phyloP scores from a whole-genome alignment of 2,329 filamentous ascomycete genomes.

The Myotisia sp. region DNA sequence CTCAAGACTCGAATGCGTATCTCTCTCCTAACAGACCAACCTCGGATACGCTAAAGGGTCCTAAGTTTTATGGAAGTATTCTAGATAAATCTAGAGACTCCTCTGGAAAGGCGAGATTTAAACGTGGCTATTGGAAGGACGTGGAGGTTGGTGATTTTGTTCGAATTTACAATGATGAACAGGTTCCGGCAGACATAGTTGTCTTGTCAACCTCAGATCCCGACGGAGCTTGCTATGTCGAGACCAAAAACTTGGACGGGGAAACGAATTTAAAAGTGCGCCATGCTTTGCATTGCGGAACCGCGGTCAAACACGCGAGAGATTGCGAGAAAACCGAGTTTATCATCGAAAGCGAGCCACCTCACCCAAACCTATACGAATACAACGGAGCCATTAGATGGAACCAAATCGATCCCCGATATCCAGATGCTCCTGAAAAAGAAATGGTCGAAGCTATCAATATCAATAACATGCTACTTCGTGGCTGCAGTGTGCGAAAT shows the following conservation, averaged over 20 bases:
- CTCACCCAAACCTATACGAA: conserved; percentile 87
- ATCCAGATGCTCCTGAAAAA: conserved; percentile 47
- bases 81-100: conserved; percentile 56
- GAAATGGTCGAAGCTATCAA: conserved; percentile 85
- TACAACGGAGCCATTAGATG: conserved; percentile 85
- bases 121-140: conserved; percentile 89
- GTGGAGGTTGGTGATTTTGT: conserved; percentile 92
- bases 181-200: conserved; percentile 84
- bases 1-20: not conserved
- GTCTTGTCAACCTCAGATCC: conserved; percentile 85
- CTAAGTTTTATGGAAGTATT: conserved; percentile 44
- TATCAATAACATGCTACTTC: conserved; percentile 88
- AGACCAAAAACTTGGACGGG: conserved; percentile 95
- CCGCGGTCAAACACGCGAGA: conserved; percentile 68
- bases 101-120: conserved; percentile 66
- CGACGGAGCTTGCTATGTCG: conserved; percentile 90
- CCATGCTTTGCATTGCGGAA: conserved; percentile 74
- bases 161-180: conserved; percentile 89
- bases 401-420: conserved; percentile 55
- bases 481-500: conserved; percentile 85
- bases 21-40: conserved; percentile 2
- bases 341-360: conserved; percentile 72
- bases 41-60: not conserved
- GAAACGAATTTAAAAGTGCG: conserved; percentile 96
- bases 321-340: conserved; percentile 89